Base-by-base conservation (phyloP, 768 basidiomycete species). In the Peribolospora baueri region DNA sequence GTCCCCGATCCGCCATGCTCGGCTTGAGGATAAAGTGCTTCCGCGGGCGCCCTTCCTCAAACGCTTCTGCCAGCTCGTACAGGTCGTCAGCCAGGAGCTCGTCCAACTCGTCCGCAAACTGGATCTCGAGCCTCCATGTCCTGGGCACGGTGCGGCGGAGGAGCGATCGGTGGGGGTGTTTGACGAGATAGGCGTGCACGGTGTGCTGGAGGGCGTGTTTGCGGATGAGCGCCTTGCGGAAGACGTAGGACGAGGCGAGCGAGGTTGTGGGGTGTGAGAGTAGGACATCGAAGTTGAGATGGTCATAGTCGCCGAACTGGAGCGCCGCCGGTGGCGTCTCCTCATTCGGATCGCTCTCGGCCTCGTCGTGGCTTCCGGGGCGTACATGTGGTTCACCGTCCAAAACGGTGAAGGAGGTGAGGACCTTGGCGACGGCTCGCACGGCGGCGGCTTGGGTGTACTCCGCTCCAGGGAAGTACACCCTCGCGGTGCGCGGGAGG, bases 1-100 rank as follows among this genome's bases (percentile, higher is more conserved):
- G 85, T 9, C 88, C 93, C 51, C 86, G 76, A 70, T 97, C 90
- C 1, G 88, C 81, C 84, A 98, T 91, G 13, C 87, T 85, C 49
- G 93, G 90, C 69, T 98, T 98, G 52, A 98, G 69, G 58, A 98
- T 91, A 76, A 81, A 97, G 91, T 91, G 95, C 51, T 61, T 70
- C 46, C 54, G 53, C 6, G 60, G 54, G 2, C 58, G 57, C 1
- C 63, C 59, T 47, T 65, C 64, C 8, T 78, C 74, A 40, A 93
- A 73, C 14, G 72, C 70, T 48, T 74, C 68, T 5, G 75, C 77
- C 10, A 97, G 75, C 51, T 93, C 88, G 74, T 80, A 95, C 42
- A 95, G 74, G 56, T 98, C 93, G 67, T 97, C 91, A 40, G 75
- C 68, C 76, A 88, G 82, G 68, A 86, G 71, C 67, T 95, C 93